Conservation (phyloP, 1,284 basidiomycete genomes). For the Ceratobasidium sp. region DNA sequence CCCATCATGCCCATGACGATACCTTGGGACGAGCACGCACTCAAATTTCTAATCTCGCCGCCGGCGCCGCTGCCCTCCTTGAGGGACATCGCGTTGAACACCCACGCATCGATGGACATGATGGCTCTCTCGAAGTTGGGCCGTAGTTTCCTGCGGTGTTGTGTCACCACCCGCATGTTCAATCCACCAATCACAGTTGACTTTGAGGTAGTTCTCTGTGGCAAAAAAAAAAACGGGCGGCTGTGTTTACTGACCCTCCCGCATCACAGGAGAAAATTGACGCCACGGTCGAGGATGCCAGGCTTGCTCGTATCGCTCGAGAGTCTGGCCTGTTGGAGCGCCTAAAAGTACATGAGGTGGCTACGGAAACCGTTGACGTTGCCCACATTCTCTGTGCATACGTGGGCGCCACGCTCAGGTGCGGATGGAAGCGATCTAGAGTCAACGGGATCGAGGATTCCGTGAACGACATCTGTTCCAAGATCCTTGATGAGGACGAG, state of each 20-base stretch:
- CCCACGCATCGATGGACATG: conserved; percentile 8
- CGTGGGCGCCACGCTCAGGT: conserved; percentile 25
- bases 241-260: neutral
- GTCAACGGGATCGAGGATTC: conserved; percentile 12
- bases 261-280: neutral
- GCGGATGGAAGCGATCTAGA: neutral
- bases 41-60: conserved; percentile 20
- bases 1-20: conserved; percentile 29
- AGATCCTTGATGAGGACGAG: conserved; percentile 7
- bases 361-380: neutral
- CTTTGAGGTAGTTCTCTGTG: conserved; percentile 7
- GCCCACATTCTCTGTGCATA: conserved; percentile 27
- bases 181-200: conserved; percentile 11
- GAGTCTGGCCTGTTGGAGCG: conserved; percentile 9
- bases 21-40: conserved; percentile 7
- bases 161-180: conserved; percentile 1
- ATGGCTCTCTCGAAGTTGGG: neutral
- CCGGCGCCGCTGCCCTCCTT: conserved; percentile 1
- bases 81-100: conserved; percentile 9
- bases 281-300: neutral
- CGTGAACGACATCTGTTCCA: conserved; percentile 32
- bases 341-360: conserved; percentile 37
- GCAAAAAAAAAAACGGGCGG: neutral
- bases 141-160: conserved; percentile 5
- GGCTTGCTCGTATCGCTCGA: conserved; percentile 15